Percentiles rank a stretch among this genome's conserved stretches.
Conservation (phyloP, 306 rosid genomes). For the Inga laurina region DNA sequence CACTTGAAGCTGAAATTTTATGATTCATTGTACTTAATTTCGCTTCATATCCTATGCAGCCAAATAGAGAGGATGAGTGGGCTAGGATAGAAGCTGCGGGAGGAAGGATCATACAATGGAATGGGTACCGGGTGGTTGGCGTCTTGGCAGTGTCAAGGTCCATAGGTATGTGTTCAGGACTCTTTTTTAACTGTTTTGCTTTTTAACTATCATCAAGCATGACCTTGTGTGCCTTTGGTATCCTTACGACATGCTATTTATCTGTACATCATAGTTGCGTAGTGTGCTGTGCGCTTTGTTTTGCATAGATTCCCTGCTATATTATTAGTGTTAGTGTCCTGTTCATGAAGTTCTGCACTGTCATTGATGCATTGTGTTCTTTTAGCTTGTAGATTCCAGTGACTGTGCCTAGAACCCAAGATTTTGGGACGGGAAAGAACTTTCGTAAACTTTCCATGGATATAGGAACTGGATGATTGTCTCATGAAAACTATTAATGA, state of each 20-base stretch:
- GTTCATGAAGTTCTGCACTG: background rate
- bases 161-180: conserved; percentile 66
- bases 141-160: conserved; percentile 89
- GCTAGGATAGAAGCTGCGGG: conserved; percentile 80
- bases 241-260: background rate
- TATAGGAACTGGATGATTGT: background rate
- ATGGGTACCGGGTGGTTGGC: conserved; percentile 74
- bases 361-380: background rate
- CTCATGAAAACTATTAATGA: background rate
- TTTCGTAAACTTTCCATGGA: background rate
- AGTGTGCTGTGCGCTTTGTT: background rate
- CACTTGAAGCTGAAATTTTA: conserved; percentile 25
- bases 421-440: background rate
- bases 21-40: conserved; percentile 22
- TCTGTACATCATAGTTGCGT: background rate
- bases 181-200: conserved; percentile 50
- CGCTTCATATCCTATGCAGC: conserved; percentile 43
- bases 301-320: background rate
- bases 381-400: background rate
- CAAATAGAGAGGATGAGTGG: conserved; percentile 72
- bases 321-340: background rate
- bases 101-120: conserved; percentile 83
- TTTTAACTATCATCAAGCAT: background rate
- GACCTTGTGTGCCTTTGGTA: background rate
- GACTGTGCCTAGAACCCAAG: background rate